phyloP scores from a whole-genome alignment of 2,329 filamentous ascomycete genomes.

The Chaetomium sp. region DNA sequence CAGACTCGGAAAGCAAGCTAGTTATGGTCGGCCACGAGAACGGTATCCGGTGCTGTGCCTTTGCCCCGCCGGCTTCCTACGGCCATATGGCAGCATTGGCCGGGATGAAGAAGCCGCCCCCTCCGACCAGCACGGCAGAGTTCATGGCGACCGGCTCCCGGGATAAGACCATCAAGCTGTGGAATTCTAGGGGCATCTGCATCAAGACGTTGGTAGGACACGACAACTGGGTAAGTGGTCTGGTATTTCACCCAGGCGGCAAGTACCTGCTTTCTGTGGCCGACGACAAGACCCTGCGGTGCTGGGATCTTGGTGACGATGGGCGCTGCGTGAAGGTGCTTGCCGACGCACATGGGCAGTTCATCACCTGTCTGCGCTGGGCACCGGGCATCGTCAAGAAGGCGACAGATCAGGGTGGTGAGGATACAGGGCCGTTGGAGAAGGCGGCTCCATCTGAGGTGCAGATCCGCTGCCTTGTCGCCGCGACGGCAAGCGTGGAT shows the following conservation, averaged over 20 bases:
- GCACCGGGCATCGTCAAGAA: constrained; percentile 74
- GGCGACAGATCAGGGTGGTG: constrained; percentile 45
- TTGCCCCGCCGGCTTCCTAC: constrained; percentile 80
- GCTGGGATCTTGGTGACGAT: constrained; percentile 90
- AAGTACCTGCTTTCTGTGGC: constrained; percentile 84
- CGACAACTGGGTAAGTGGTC: constrained; percentile 87
- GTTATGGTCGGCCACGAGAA: constrained; percentile 86
- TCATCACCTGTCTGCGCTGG: constrained; percentile 85
- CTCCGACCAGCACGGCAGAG: constrained; percentile 71
- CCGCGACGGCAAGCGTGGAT: constrained; percentile 84
- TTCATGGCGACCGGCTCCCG: constrained; percentile 86
- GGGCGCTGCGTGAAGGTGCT: constrained; percentile 82
- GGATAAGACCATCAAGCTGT: constrained; percentile 88
- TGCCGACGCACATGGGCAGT: constrained; percentile 75
- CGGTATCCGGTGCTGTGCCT: constrained; percentile 65
- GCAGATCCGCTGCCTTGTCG: constrained; percentile 80
- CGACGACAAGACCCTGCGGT: constrained; percentile 88
- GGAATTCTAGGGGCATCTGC: constrained; percentile 80
- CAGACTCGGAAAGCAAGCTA: constrained; percentile 71
- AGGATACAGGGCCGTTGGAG: constrained; percentile 51
- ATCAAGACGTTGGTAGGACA: constrained; percentile 84
- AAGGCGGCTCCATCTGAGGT: constrained; percentile 44
- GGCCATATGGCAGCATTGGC: constrained; percentile 72
- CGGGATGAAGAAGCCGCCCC: constrained; percentile 74
- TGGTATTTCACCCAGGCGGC: constrained; percentile 88